Conservation (phyloP, 169 alveolate genomes). For the Miamiensis avidus region DNA sequence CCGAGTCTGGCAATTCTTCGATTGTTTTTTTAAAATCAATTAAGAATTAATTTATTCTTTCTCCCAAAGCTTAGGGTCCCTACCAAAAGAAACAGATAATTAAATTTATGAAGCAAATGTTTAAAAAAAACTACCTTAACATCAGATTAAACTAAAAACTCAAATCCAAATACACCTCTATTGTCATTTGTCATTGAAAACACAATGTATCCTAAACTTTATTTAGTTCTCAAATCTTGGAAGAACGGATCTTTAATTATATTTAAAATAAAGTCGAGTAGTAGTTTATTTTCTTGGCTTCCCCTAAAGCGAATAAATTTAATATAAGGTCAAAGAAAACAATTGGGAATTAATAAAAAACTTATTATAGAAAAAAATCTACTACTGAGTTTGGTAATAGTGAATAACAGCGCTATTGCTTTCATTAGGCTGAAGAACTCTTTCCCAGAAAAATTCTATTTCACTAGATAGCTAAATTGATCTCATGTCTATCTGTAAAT, state of each 20-base stretch:
- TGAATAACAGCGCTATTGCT: conserved; percentile 27
- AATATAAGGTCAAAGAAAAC: conserved; percentile 1
- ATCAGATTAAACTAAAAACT: conserved; percentile 8
- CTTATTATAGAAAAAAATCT: conserved; percentile 22
- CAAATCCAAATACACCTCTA: conserved; percentile 16
- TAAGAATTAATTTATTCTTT: conserved; percentile 35
- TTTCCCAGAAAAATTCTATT: conserved; percentile 18
- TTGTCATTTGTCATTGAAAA: no score
- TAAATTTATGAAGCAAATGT: no score
- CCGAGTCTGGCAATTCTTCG: conserved; percentile 33
- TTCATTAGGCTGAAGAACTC: conserved; percentile 5
- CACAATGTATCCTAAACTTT: conserved; percentile 13
- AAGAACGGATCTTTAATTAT: conserved; percentile 41
- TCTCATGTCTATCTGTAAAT: conserved; percentile 27
- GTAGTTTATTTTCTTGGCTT: not conserved
- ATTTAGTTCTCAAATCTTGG: conserved; percentile 34
- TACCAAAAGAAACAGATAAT: no score
- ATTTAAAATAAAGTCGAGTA: conserved; percentile 11
- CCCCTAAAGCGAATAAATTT: conserved; percentile 9
- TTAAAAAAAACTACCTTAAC: no score
- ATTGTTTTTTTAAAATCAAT: conserved; percentile 21
- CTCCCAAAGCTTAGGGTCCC: conserved; percentile 37
- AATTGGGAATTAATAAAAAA: conserved; percentile 6
- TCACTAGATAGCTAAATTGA: conserved; percentile 8
- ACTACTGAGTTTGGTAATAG: conserved; percentile 26